phyloP scores from a whole-genome alignment of 345 rosid genomes.

The Boechera retrofracta region DNA sequence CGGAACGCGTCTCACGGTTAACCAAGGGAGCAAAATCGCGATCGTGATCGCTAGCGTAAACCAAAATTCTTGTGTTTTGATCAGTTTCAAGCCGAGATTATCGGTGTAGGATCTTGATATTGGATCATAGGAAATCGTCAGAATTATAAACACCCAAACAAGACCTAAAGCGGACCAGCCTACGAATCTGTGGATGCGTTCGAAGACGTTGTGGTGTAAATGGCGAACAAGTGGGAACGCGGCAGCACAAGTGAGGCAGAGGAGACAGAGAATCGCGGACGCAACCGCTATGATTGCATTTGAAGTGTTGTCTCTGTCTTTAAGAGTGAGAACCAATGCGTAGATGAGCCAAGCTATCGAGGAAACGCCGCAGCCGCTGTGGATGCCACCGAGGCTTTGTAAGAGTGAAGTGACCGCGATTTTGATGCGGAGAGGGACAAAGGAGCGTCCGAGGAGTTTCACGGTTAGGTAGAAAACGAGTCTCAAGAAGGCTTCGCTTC shows the following conservation, averaged over 20 bases:
- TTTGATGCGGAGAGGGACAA: constrained; percentile 62
- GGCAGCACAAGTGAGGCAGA: constrained; percentile 59
- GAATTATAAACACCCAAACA: constrained; percentile 68
- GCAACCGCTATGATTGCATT: constrained; percentile 65
- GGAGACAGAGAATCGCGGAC: constrained; percentile 61
- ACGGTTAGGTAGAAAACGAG: constrained; percentile 68
- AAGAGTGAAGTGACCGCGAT: constrained; percentile 71
- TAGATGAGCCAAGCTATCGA: constrained; percentile 76
- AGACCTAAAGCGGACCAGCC: constrained; percentile 79
- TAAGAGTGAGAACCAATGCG: constrained; percentile 64
- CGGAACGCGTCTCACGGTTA: constrained; percentile 70
- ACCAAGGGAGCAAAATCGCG: constrained; percentile 70
- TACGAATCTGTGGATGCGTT: constrained; percentile 69
- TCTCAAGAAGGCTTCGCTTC: constrained; percentile 78
- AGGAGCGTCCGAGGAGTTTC: constrained; percentile 57
- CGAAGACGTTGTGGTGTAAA: constrained; percentile 80
- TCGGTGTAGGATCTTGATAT: constrained; percentile 57
- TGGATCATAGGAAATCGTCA: constrained; percentile 68
- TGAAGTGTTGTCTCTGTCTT: constrained; percentile 57
- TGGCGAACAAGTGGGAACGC: constrained; percentile 87
- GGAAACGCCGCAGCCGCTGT: constrained; percentile 78
- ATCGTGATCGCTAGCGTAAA: constrained; percentile 64
- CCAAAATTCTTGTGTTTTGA: constrained; percentile 77
- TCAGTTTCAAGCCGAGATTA: constrained; percentile 51
- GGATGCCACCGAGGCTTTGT: constrained; percentile 80